Base-by-base conservation (phyloP, 129 eudicot genomes). In the Scalesia atractyloides region DNA sequence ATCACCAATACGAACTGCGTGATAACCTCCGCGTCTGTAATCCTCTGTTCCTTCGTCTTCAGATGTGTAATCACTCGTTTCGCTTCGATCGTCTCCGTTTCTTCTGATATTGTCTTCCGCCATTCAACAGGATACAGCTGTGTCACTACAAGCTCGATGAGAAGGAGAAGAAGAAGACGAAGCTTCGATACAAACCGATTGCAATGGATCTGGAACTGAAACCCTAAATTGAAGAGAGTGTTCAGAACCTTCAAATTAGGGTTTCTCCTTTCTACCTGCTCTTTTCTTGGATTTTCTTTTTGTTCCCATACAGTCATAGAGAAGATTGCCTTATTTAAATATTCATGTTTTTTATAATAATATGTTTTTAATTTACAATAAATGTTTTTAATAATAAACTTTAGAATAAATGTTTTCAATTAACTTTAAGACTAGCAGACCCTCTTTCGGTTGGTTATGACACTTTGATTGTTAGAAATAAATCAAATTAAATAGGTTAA, bases 31-130 rank as follows among this genome's bases (percentile, higher is more conserved):
- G 2, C 83, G 86, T 76, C 86, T 70, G 76, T 94, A 94, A 75
- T 94, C 98, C 79, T 94, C 96, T 0, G 91, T 90, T 36, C 98
- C 98, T 79, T 94, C 98, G 30, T 94, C 97, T 63, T 90, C 97
- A 22, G 98, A 94, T 7, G 97, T 44, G 82, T 74, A 90, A 60
- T 90, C 92, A 33, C 82, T 78, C 3, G 82, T 53, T 60, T 71
- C 82, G 52, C 77, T 78, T 56, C 82, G 82, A 78, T 78, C 82
- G 43, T 78, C 82, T 24, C 73, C 72, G 66, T 71, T 72, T 63
- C 72, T 78, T 52, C 73, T 78, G 16, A 54, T 53, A 14, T 71
- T 26, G 17, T 78, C 77, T 64, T 78, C 82, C 68, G 82, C 82
- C 77, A 78, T 78, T 33, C 43, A 52, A 37, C 54, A 69, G 36